A percentile compares a stretch with the other conserved stretches of the same genome.
Conservation (phyloP, 1,284 basidiomycete species). For the Taiwanofungus camphoratus region DNA sequence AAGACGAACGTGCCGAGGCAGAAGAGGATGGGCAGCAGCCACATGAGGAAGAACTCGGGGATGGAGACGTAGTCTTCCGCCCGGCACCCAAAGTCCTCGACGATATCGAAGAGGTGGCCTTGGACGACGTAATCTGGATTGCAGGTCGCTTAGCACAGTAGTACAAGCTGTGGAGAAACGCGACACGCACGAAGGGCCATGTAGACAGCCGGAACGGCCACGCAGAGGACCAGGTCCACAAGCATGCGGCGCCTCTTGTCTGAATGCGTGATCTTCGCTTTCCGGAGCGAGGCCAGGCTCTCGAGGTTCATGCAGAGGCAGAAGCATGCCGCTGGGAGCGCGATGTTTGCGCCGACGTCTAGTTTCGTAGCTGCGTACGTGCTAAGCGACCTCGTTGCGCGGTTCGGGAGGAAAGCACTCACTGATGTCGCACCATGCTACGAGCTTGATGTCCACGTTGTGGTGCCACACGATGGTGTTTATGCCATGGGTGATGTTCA, state of each 20-base stretch:
- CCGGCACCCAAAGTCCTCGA: constrained; percentile 24
- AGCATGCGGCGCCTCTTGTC: constrained; percentile 21
- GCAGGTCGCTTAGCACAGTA: neutral
- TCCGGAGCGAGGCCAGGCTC: constrained; percentile 16
- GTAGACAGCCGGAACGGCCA: constrained; percentile 24
- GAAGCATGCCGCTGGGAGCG: constrained; percentile 32
- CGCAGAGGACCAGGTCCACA: constrained; percentile 25
- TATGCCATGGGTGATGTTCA: constrained; percentile 32
- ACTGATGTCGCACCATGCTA: constrained; percentile 46
- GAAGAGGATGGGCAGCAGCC: constrained; percentile 20
- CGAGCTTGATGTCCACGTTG: constrained; percentile 24
- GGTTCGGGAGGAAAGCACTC: constrained; percentile 13
- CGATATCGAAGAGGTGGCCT: constrained; percentile 29
- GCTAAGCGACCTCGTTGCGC: neutral
- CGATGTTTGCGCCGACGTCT: constrained; percentile 27
- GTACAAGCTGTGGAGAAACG: neutral
- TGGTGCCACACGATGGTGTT: constrained; percentile 37
- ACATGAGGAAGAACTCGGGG: constrained; percentile 20
- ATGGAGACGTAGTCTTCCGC: constrained; percentile 20
- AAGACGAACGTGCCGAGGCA: constrained; percentile 17
- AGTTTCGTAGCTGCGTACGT: constrained; percentile 31
- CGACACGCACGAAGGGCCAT: constrained; percentile 29
- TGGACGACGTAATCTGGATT: constrained; percentile 25
- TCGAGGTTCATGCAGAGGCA: constrained; percentile 24
- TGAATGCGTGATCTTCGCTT: constrained; percentile 9